Evolutionary conservation across 352 stramenopile genomes (phyloP), one percentile per base, ranked within the genome.

Genomic region (Phytophthora pinifolia): DNA sequence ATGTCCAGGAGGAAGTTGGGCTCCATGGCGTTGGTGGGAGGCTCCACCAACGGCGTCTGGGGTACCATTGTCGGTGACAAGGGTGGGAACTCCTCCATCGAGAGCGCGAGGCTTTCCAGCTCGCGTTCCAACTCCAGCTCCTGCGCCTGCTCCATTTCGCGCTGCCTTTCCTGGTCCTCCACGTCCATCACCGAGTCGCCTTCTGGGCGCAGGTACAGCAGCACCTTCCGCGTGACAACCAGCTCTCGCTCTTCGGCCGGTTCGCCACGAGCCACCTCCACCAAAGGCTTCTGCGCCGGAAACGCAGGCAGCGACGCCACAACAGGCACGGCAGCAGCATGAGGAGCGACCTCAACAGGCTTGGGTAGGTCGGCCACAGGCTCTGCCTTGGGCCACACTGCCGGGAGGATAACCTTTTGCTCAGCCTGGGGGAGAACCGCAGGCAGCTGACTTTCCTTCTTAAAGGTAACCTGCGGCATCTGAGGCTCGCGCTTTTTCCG

Each of bases 1-100:
- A 78, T 78, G 45, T 74, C 54, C 53, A 74, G 55, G 10, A 77
- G 56, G 41, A 77, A 77, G 31, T 76, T 72, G 6, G 62, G 54
- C 46, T 76, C 59, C 29, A 61, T 27, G 10, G n/a, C 14, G 44
- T 57, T 50, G 22, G 17, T 15, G 44, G n/a, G 12, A 59, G 42
- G 15, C 25, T 42, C 34, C 30, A 42, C 31, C 35, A 29, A 48
- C 27, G 37, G 39, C n/a, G 20, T 30, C 33, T 58, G 58, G n/a
- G 49, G 60, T 39, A 30, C 18, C 37, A 50, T 46, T 38, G 35
- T 14, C n/a, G 22, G 42, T 36, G 50, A 60, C 53, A 68, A 59
- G 1, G 61, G 52, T 56, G 56, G 47, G 32, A 68, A 67, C 10
- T 17, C 58, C 30, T 58, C 51, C 14, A 56, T 27, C 4, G 54